Conservation (phyloP, 2,329 filamentous ascomycete genomes). For the Rhynchosporium graminicola region DNA sequence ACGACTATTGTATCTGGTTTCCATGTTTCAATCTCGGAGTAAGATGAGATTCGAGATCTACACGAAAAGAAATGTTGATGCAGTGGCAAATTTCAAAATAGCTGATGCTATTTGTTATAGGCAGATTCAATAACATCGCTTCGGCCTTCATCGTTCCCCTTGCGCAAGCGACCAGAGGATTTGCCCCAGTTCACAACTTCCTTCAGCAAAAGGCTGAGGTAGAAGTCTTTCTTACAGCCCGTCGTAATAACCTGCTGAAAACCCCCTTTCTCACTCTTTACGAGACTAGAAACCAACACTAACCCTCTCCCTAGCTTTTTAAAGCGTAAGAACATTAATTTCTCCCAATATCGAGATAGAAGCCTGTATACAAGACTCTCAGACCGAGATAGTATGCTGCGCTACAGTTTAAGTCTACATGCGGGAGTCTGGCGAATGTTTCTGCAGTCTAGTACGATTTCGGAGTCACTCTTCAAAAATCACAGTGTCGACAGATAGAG, state of each 20-base stretch:
- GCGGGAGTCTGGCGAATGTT: not conserved
- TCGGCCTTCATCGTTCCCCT: too few relatives aligned
- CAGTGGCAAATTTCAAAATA: too few relatives aligned
- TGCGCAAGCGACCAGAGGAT: too few relatives aligned
- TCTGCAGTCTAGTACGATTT: not conserved
- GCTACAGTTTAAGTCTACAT: not conserved
- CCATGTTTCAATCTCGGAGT: too few relatives aligned
- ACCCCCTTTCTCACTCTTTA: not conserved
- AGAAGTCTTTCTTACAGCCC: not conserved
- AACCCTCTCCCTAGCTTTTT: not conserved
- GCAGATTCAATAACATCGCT: too few relatives aligned
- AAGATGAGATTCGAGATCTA: too few relatives aligned
- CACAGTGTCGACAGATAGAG: not conserved
- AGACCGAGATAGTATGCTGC: not conserved
- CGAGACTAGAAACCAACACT: not conserved
- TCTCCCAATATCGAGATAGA: conserved; percentile 3
- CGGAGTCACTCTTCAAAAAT: not conserved
- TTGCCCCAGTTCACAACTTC: too few relatives aligned
- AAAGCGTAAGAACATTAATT: conserved; percentile 2
- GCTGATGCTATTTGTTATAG: too few relatives aligned
- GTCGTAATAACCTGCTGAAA: not conserved
- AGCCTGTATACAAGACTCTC: conserved; percentile 2
- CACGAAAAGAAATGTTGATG: too few relatives aligned
- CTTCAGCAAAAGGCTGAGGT: too few relatives aligned
- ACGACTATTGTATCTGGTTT: not conserved